Evolutionary conservation across 2,329 filamentous ascomycete genomes (phyloP).

Genomic region (Penicillium sumatraense): DNA sequence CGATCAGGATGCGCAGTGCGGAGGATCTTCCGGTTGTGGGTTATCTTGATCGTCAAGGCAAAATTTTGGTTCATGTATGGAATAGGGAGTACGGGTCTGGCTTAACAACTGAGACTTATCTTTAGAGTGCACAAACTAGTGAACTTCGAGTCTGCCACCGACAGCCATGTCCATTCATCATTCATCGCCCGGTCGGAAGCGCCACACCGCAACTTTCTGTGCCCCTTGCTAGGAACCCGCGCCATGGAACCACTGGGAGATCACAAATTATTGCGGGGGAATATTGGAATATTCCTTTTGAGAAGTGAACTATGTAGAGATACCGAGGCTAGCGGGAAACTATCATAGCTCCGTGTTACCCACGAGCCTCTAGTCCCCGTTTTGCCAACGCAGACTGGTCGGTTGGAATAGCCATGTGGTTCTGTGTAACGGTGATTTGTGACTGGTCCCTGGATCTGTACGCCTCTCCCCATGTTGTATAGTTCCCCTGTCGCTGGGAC

Average conservation of each 20-base stretch:
- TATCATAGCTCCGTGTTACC: conserved; percentile 3
- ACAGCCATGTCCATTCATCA: background rate
- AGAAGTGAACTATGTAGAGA: background rate
- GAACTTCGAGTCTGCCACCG: background rate
- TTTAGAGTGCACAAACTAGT: background rate
- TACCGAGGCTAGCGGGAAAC: background rate
- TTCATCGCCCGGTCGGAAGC: background rate
- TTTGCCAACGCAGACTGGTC: conserved; percentile 4
- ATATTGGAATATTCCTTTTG: background rate
- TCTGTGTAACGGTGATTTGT: background rate
- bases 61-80: background rate
- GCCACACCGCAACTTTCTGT: background rate
- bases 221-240: background rate
- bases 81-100: no score
- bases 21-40: background rate
- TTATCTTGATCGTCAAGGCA: background rate
- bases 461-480: background rate
- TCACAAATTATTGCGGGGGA: background rate
- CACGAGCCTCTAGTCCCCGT: background rate
- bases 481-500: background rate
- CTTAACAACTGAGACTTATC: background rate
- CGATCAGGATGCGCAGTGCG: conserved; percentile 6
- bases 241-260: background rate
- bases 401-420: conserved; percentile 7
- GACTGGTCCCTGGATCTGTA: background rate